Evolutionary conservation across 2,329 filamentous ascomycete genomes (phyloP).

Genomic region (Lachnellula subtilissima): DNA sequence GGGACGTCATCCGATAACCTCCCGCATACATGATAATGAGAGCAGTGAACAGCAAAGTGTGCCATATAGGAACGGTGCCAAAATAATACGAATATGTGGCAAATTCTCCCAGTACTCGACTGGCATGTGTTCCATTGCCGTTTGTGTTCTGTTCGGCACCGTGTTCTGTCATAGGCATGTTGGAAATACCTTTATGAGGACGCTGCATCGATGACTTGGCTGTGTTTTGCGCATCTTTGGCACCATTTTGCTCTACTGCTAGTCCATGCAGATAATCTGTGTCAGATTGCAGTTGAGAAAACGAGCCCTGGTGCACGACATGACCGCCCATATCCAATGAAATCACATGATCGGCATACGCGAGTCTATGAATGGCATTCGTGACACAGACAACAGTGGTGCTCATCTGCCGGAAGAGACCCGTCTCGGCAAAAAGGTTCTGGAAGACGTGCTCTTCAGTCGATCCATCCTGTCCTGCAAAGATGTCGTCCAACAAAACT

Average conservation of each 20-base stretch:
- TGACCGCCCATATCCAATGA: constrained; percentile 29
- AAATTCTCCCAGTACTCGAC: not conserved
- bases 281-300: constrained; percentile 5
- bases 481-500: constrained; percentile 19
- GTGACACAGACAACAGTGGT: constrained; percentile 37
- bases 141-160: not conserved
- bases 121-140: not conserved
- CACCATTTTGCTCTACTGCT: constrained; percentile 9
- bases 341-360: constrained; percentile 26
- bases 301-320: constrained; percentile 29
- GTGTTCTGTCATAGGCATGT: too few species aligned
- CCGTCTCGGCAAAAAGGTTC: constrained; percentile 16
- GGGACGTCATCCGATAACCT: not conserved
- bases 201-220: not conserved
- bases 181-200: not conserved
- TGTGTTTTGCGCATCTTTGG: constrained; percentile 1
- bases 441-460: constrained; percentile 23
- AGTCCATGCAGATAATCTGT: constrained; percentile 20
- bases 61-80: not conserved
- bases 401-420: constrained; percentile 20
- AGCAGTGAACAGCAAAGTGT: not conserved
- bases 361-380: constrained; percentile 22
- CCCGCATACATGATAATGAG: not conserved
- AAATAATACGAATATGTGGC: not conserved
- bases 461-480: constrained; percentile 18